Conservation (phyloP, 1,284 basidiomycete genomes). For the Dichomitus squalens region DNA sequence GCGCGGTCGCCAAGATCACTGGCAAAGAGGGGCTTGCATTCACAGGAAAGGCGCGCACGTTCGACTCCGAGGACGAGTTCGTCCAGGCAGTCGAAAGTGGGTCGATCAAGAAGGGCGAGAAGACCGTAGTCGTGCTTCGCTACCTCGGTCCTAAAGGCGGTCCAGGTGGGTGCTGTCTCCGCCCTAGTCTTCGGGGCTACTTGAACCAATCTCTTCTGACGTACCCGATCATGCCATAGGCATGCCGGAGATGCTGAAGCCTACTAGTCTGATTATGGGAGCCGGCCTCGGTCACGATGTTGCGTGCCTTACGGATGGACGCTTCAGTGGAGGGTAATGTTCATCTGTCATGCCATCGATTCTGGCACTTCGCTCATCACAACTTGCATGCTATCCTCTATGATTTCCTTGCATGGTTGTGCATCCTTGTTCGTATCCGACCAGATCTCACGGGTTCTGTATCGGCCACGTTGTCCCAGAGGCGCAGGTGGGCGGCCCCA, state of each 20-base stretch:
- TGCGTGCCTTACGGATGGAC: slow-evolving; percentile 90
- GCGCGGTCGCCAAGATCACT: slow-evolving; percentile 93
- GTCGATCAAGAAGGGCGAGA: slow-evolving; percentile 83
- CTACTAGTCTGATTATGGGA: slow-evolving; percentile 89
- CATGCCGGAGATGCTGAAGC: slow-evolving; percentile 96
- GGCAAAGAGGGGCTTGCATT: slow-evolving; percentile 91
- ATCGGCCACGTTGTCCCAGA: slow-evolving; percentile 93
- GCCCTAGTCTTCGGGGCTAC: not conserved
- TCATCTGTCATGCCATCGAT: slow-evolving; percentile 3
- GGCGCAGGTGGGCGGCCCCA: slow-evolving; percentile 88
- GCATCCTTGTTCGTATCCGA: slow-evolving; percentile 6
- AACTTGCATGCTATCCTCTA: not conserved
- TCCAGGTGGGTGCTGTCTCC: slow-evolving; percentile 55
- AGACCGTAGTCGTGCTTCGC: slow-evolving; percentile 87
- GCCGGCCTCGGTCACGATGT: slow-evolving; percentile 91
- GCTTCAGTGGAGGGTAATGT: slow-evolving; percentile 89
- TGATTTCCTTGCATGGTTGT: not conserved
- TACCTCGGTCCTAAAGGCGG: slow-evolving; percentile 92
- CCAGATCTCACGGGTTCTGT: slow-evolving; percentile 87
- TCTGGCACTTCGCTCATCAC: not conserved
- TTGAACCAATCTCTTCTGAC: not conserved
- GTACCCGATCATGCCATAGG: slow-evolving; percentile 43
- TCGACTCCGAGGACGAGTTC: slow-evolving; percentile 84
- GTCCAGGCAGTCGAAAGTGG: slow-evolving; percentile 80
- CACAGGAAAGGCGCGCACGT: slow-evolving; percentile 81